Conservation (phyloP, 805 yeast species). For the Yarrowia sp. region DNA sequence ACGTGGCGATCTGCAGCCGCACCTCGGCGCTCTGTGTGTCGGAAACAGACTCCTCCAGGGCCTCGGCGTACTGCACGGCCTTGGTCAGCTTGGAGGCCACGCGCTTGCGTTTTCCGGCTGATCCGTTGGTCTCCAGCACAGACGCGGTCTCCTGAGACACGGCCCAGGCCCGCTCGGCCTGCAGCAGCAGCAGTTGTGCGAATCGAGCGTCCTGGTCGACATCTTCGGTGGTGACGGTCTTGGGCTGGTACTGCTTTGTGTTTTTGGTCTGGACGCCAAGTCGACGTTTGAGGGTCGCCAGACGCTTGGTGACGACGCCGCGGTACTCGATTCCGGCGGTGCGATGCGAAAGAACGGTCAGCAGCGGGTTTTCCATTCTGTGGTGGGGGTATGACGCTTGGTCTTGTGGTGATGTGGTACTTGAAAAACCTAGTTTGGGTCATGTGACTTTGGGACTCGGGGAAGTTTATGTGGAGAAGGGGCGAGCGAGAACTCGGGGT, state of each 20-base stretch:
- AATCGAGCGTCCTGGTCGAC: conserved; percentile 51
- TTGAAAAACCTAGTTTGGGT: conserved; percentile 10
- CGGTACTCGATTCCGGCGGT: conserved; percentile 52
- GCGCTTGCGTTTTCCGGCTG: conserved; percentile 49
- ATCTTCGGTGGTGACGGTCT: conserved; percentile 48
- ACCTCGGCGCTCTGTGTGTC: conserved; percentile 28
- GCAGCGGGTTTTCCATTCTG: conserved; percentile 49
- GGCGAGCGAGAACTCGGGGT: neutral
- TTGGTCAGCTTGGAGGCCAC: conserved; percentile 66
- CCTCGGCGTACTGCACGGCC: conserved; percentile 48
- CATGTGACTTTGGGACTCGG: neutral
- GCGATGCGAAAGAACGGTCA: conserved; percentile 48
- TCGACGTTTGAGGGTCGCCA: conserved; percentile 64
- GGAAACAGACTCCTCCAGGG: conserved; percentile 38
- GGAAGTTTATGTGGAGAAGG: neutral
- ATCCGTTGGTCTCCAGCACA: conserved; percentile 52
- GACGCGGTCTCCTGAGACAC: conserved; percentile 63
- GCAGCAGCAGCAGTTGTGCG: conserved; percentile 59
- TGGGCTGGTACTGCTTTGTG: conserved; percentile 58
- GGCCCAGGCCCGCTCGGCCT: conserved; percentile 76
- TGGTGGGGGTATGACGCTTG: neutral
- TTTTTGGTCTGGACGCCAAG: conserved; percentile 63
- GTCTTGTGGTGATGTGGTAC: neutral
- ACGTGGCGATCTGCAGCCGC: conserved; percentile 33
- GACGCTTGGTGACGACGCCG: conserved; percentile 58